A percentile compares a stretch with the other conserved stretches of the same genome.
These are phyloP conservation scores for Butyriboletus loyo DNA, from an alignment of 768 basidiomycete species.

Conservation along the genomic window DNA sequence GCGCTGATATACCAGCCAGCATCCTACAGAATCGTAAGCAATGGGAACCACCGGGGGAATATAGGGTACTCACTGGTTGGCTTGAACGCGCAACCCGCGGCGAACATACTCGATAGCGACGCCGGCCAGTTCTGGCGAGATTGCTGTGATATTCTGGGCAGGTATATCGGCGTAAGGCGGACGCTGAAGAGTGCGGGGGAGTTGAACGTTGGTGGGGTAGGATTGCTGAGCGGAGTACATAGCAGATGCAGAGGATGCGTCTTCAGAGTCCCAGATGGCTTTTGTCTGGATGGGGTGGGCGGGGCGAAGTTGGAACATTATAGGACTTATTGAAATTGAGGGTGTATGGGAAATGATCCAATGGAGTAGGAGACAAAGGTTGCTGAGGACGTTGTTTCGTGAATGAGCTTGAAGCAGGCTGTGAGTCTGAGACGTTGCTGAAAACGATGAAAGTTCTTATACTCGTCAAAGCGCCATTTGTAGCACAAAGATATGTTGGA, in stretches of 20 bases:
- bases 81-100: constrained; percentile 44
- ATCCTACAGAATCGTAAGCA: constrained; percentile 38
- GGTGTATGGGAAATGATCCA: constrained; percentile 15
- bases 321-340: constrained; percentile 7
- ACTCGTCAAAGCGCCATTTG: constrained; percentile 23
- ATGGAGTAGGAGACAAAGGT: constrained; percentile 19
- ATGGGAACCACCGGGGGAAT: constrained; percentile 6
- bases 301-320: constrained; percentile 35
- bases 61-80: constrained; percentile 38
- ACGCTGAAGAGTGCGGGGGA: constrained; percentile 68
- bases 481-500: constrained; percentile 35
- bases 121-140: constrained; percentile 48
- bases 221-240: constrained; percentile 31
- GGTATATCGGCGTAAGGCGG: constrained; percentile 59
- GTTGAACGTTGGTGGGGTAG: constrained; percentile 46
- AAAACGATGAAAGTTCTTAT: constrained; percentile 26
- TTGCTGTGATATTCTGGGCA: constrained; percentile 50
- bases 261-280: constrained; percentile 36
- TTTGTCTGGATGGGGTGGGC: constrained; percentile 36
- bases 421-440: constrained; percentile 15
- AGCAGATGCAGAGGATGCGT: constrained; percentile 21
- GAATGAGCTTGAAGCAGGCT: constrained; percentile 6
- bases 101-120: constrained; percentile 65
- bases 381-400: constrained; percentile 15
- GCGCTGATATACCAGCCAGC: constrained; percentile 40